Evolutionary conservation across 257 asterid species (phyloP), one percentile per base, ranked within the genome.

Genomic region (Fraxinus americana): DNA sequence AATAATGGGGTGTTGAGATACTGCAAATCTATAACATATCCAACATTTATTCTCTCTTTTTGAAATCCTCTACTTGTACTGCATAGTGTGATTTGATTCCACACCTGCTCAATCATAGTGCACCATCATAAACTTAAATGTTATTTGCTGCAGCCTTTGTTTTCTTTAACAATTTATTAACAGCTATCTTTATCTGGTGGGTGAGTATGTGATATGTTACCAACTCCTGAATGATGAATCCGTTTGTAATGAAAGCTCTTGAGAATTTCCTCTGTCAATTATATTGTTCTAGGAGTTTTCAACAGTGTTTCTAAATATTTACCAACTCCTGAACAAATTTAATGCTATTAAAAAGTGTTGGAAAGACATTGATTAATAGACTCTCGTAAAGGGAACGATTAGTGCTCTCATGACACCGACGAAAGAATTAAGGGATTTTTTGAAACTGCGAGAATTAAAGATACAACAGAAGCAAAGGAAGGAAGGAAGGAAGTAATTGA

Each of bases 101-200:
- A 83, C 73, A 84, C 72, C 71, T 86, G 78, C 86, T 77, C 83
- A 70, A 63, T 76, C 81, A 75, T 73, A 41, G 74, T 82, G 72
- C 65, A 68, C 27, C 76, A 78, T 41, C 10, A 63, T 63, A 63
- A 10, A 63, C 35, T 63, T 36, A 73, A 68, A 68, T 79, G 78
- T 75, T 79, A 75, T 71, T 81, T 82, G 85, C 70, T 78, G 69
- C 69, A 63, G 69, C 35, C 69, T 63, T 63, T 63, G 6, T 25
- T 23, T 25, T 63, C 17, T 63, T 23, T 63, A 63, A 25, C 4
- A 11, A 63, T 63, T 63, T 63, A 25, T 23, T 88, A 85, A 82
- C 89, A 85, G 87, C 81, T 81, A 83, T 90, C 17, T 75, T 85
- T 75, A 75, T 73, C 74, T 80, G 83, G 87, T 83, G 89, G 88